Percentiles rank a stretch among this genome's conserved stretches.
phyloP scores from a whole-genome alignment of 805 yeast genomes.

The Spencermartinsiella europaea region DNA sequence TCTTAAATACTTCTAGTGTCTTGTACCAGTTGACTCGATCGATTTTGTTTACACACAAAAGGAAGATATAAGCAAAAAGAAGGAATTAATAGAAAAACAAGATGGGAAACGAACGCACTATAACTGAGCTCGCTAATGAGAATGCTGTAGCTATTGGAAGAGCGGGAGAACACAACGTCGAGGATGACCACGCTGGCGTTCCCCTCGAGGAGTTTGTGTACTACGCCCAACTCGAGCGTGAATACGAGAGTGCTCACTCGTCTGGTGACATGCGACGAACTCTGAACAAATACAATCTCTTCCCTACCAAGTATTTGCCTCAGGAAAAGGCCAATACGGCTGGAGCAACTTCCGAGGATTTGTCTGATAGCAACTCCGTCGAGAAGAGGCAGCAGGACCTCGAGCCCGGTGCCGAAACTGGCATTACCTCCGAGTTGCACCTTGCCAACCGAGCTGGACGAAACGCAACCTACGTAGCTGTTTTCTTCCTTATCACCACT shows the following conservation, averaged over 20 bases:
- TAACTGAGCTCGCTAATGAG: conserved; percentile 12
- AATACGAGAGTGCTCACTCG: conserved; percentile 13
- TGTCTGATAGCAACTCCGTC: background rate
- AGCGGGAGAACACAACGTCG: background rate
- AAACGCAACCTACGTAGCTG: conserved; percentile 26
- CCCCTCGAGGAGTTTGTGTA: conserved; percentile 23
- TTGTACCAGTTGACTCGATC: too few species aligned
- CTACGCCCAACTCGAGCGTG: conserved; percentile 19
- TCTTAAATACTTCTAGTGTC: too few species aligned
- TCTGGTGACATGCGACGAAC: conserved; percentile 5
- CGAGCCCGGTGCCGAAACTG: background rate
- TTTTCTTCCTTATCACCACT: conserved; percentile 45
- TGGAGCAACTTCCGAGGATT: background rate
- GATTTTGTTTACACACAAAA: too few species aligned
- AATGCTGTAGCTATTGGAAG: background rate
- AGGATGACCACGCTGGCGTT: conserved; percentile 9
- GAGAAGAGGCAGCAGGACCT: background rate
- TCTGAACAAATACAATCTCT: background rate
- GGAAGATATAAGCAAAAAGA: too few species aligned
- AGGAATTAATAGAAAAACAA: background rate
- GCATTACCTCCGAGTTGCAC: background rate
- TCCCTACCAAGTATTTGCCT: background rate
- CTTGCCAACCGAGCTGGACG: conserved; percentile 21
- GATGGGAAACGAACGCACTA: conserved; percentile 9
- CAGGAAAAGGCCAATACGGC: background rate